phyloP scores from a whole-genome alignment of 2,329 filamentous ascomycete genomes.

The Drechslerella dactyloides region DNA sequence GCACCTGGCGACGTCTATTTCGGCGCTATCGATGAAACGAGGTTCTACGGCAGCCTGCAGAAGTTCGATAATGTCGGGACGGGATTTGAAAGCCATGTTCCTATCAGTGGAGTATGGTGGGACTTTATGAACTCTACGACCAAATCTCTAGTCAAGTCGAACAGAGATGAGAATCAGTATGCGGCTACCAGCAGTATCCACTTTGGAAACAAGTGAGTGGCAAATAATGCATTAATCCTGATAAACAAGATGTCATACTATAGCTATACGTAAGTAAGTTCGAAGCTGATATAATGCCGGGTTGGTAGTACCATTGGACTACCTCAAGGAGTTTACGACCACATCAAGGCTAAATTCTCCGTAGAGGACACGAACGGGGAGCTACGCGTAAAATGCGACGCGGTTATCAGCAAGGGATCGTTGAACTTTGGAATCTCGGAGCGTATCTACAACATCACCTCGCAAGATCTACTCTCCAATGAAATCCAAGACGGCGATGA shows the following conservation, averaged over 20 bases:
- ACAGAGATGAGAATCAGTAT: slow-evolving; percentile 31
- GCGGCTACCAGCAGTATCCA: slow-evolving; percentile 7
- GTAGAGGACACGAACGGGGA: slow-evolving; percentile 10
- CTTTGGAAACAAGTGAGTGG: slow-evolving; percentile 35
- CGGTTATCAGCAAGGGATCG: slow-evolving; percentile 20
- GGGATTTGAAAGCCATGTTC: slow-evolving; percentile 27
- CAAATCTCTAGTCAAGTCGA: slow-evolving; percentile 13
- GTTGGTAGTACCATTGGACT: slow-evolving; percentile 3
- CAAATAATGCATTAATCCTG: neutral
- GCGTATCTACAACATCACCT: slow-evolving; percentile 32
- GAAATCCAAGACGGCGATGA: slow-evolving; percentile 23
- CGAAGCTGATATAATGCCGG: neutral
- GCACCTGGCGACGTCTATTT: slow-evolving; percentile 29
- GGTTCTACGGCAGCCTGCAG: slow-evolving; percentile 39
- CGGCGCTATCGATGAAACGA: slow-evolving; percentile 35
- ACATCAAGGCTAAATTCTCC: slow-evolving; percentile 9
- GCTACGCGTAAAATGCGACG: slow-evolving; percentile 16
- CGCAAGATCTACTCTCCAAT: slow-evolving; percentile 21
- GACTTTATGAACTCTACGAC: slow-evolving; percentile 12
- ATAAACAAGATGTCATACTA: neutral
- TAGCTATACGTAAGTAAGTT: neutral
- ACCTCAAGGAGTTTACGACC: slow-evolving; percentile 18
- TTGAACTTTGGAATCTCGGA: slow-evolving; percentile 31
- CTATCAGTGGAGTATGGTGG: slow-evolving; percentile 37
- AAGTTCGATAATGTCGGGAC: slow-evolving; percentile 17